Evolutionary conservation across 371 early-diverging fungal genomes (phyloP).

Genomic region (Coemansia sp.): DNA sequence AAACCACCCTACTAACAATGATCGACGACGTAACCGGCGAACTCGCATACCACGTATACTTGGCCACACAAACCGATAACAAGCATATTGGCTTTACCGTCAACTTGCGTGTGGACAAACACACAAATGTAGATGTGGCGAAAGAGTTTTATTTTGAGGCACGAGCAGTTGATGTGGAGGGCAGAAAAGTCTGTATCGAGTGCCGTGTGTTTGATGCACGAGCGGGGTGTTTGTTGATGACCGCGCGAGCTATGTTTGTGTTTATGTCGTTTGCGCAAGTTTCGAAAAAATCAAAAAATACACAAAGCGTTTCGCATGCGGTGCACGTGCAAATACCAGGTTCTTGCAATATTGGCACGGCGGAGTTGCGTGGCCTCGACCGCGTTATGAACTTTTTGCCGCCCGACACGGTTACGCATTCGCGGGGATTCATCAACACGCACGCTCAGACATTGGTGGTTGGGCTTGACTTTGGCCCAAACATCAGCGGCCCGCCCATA

Average conservation of each 20-base stretch:
- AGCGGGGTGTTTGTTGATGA: conserved; percentile 6
- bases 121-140: background rate
- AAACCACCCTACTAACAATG: conserved; percentile 20
- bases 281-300: background rate
- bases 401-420: background rate
- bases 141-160: conserved; percentile 23
- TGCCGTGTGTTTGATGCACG: conserved; percentile 23
- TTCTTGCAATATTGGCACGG: background rate
- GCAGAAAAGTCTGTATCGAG: conserved; percentile 16
- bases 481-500: conserved; percentile 18
- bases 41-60: conserved; percentile 11
- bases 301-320: no score
- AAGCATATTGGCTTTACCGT: conserved; percentile 25
- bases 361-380: conserved; percentile 11
- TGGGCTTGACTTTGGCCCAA: conserved; percentile 11
- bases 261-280: conserved; percentile 10
- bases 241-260: conserved; percentile 11
- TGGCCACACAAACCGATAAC: background rate
- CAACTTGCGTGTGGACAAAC: conserved; percentile 15
- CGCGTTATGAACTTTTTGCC: conserved; percentile 27
- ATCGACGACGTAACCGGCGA: conserved; percentile 30
- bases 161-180: background rate
- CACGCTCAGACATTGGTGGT: background rate
- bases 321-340: background rate
- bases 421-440: background rate